These are phyloP conservation scores for Liriodendron chinense DNA, from an alignment of 164 flowering plant genomes.

Conservation along the genomic window DNA sequence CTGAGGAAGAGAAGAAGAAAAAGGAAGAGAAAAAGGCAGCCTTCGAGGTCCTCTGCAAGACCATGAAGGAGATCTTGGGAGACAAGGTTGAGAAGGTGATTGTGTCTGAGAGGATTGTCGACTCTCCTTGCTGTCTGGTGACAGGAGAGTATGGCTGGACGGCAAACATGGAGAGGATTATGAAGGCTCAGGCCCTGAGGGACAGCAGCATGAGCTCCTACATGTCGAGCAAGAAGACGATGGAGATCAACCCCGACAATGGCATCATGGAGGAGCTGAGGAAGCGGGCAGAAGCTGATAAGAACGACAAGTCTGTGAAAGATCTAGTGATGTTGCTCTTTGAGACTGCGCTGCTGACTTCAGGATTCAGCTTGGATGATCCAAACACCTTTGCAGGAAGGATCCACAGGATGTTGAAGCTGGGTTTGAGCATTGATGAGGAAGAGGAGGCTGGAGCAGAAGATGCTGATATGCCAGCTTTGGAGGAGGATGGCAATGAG, in stretches of 20 bases:
- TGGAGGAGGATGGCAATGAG: constrained; percentile 25
- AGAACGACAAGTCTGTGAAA: constrained; percentile 67
- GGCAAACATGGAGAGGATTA: constrained; percentile 73
- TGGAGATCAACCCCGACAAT: constrained; percentile 73
- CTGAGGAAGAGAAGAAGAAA: constrained; percentile 56
- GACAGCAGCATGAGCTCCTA: constrained; percentile 56
- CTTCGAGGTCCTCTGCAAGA: constrained; percentile 56
- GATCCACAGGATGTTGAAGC: constrained; percentile 64
- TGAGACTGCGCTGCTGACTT: constrained; percentile 58
- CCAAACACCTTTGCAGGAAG: constrained; percentile 55
- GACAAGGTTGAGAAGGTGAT: constrained; percentile 66
- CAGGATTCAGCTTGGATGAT: constrained; percentile 64
- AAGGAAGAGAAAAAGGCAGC: constrained; percentile 50
- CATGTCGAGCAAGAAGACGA: constrained; percentile 78
- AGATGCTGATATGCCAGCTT: constrained; percentile 24
- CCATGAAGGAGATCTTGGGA: constrained; percentile 57
- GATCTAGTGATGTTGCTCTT: constrained; percentile 53
- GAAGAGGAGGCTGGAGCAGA: constrained; percentile 25
- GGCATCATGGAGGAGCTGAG: constrained; percentile 69
- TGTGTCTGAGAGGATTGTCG: constrained; percentile 61
- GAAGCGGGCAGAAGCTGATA: constrained; percentile 61
- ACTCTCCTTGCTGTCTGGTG: constrained; percentile 68
- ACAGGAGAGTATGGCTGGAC: constrained; percentile 79
- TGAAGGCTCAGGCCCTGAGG: constrained; percentile 65
- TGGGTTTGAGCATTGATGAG: constrained; percentile 60